These are phyloP conservation scores for Quercus bicolor DNA, from an alignment of 306 rosid genomes.

Conservation along the genomic window DNA sequence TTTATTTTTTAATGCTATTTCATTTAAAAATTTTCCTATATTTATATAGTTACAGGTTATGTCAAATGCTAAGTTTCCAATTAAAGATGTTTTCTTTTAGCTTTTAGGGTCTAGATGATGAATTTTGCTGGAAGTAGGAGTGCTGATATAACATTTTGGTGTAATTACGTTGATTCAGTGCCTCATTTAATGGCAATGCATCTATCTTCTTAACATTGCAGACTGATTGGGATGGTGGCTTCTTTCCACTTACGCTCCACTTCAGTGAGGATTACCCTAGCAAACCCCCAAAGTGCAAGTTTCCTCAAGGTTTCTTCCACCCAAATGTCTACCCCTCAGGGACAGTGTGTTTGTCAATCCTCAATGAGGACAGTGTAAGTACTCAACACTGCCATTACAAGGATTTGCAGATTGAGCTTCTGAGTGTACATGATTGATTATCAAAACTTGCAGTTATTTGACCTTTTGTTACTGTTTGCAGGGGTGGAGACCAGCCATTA, in stretches of 20 bases:
- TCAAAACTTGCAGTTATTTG: not conserved
- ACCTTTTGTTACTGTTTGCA: not conserved
- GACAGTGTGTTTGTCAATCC: slow-evolving; percentile 29
- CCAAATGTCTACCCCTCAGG: slow-evolving; percentile 31
- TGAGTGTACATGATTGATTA: not conserved
- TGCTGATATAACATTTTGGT: not conserved
- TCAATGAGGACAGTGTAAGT: slow-evolving; percentile 29
- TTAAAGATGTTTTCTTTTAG: not conserved
- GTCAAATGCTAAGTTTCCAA: not conserved
- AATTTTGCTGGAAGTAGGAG: not conserved
- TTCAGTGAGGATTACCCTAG: not conserved
- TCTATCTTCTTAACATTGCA: not conserved
- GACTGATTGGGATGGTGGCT: slow-evolving; percentile 32
- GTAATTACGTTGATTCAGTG: not conserved
- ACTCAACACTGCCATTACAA: not conserved
- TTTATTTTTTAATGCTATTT: not conserved
- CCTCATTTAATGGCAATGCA: not conserved
- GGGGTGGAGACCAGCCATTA: slow-evolving; percentile 26
- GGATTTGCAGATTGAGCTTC: not conserved
- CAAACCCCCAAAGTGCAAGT: slow-evolving; percentile 28
- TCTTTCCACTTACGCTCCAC: slow-evolving; percentile 11
- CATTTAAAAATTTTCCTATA: not conserved
- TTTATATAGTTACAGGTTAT: not conserved
- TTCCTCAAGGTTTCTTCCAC: slow-evolving; percentile 27
- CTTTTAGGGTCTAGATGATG: not conserved